phyloP scores from a whole-genome alignment of 1,284 basidiomycete species.

The Boletellus deceptivus region DNA sequence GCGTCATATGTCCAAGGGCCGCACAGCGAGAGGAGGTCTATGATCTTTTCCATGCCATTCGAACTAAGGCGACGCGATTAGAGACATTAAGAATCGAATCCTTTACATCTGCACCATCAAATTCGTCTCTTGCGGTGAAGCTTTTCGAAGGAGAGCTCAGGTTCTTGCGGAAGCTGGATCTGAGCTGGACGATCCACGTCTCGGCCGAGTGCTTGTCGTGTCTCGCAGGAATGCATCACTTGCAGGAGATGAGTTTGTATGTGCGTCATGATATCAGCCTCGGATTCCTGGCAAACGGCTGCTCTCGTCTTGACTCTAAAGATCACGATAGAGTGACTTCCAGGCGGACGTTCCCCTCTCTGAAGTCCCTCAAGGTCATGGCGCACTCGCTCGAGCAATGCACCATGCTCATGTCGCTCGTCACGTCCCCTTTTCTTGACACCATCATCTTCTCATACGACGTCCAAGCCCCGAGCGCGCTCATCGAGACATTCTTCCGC shows the following conservation, averaged over 20 bases:
- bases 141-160: constrained; percentile 19
- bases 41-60: constrained; percentile 24
- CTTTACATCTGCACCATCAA: constrained; percentile 15
- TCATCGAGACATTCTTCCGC: constrained; percentile 27
- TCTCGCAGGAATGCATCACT: constrained; percentile 19
- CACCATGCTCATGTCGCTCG: constrained; percentile 24
- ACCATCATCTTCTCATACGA: constrained; percentile 30
- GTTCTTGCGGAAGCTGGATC: constrained; percentile 21
- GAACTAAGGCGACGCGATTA: constrained; percentile 18
- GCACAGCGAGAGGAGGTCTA: constrained; percentile 17
- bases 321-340: background rate
- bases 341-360: constrained; percentile 17
- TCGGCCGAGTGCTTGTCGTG: constrained; percentile 24
- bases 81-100: constrained; percentile 25
- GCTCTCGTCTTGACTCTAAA: background rate
- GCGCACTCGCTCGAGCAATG: constrained; percentile 29
- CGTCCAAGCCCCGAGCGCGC: constrained; percentile 21
- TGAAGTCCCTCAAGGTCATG: constrained; percentile 24
- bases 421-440: constrained; percentile 23
- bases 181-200: constrained; percentile 25
- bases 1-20: constrained; percentile 28
- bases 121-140: constrained; percentile 17
- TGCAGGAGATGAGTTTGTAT: constrained; percentile 23
- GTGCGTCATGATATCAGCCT: constrained; percentile 21
- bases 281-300: constrained; percentile 16